Conservation (phyloP, 2,329 filamentous ascomycete species). For the Chrysoporthe austroafricana region DNA sequence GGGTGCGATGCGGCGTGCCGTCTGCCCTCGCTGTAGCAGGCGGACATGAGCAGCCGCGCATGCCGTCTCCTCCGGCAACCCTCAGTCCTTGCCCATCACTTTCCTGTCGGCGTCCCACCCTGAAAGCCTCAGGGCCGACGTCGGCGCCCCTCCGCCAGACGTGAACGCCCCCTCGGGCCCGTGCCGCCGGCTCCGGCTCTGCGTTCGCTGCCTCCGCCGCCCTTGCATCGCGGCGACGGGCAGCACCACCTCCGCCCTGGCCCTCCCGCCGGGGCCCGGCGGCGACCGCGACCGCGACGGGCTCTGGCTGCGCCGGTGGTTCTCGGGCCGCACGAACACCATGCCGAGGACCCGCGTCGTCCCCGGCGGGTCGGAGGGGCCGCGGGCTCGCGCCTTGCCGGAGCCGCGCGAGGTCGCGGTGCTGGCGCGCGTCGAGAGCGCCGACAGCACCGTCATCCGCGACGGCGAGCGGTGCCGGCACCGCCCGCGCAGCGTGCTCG, state of each 20-base stretch:
- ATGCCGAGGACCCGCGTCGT: conserved; percentile 30
- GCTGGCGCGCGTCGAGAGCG: background rate
- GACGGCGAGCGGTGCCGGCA: conserved; percentile 45
- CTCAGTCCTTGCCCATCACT: conserved; percentile 11
- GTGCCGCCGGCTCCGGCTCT: conserved; percentile 41
- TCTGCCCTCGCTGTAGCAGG: background rate
- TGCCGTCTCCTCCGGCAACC: background rate
- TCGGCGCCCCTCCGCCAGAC: conserved; percentile 16
- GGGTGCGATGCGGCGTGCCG: background rate
- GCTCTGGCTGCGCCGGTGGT: conserved; percentile 38
- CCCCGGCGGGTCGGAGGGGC: background rate
- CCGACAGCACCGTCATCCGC: conserved; percentile 42
- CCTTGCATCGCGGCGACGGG: conserved; percentile 25
- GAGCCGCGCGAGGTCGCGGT: background rate
- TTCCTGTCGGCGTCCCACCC: conserved; percentile 19
- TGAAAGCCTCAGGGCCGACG: conserved; percentile 22
- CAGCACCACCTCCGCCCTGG: conserved; percentile 33
- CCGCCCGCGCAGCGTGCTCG: conserved; percentile 47
- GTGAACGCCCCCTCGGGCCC: conserved; percentile 21
- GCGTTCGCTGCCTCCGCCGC: conserved; percentile 43
- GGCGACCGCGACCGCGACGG: conserved; percentile 42
- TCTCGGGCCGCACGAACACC: conserved; percentile 37
- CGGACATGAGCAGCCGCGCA: no score
- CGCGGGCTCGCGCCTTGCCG: background rate
- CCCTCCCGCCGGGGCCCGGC: conserved; percentile 29